Base-by-base conservation (phyloP, 1,284 basidiomycete genomes). In the Uromyces viciae-fabae region DNA sequence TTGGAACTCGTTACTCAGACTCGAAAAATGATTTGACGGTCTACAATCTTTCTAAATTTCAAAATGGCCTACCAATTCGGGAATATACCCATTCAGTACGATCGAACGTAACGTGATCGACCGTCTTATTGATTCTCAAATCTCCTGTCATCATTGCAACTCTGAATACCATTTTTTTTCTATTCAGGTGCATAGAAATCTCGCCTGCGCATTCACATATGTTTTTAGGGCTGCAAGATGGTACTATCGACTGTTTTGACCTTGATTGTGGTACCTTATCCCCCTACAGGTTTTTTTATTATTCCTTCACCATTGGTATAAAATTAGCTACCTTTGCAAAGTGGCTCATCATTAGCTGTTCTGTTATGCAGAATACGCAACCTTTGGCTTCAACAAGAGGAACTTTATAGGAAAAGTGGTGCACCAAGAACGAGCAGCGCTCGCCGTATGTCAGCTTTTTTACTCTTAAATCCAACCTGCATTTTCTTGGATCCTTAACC, bases 121-220 rank as follows among this genome's bases (percentile, higher is more conserved):
- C 60, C 49, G 46, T 75, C 19, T 28, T 28, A 82, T 83, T 81
- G 31, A 31, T 76, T 76, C 52, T n/a, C 28, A 83, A 22, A 79
- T 85, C 31, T 83, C 82, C 8, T 83, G 83, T 14, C 82, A 85
- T 68, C 82, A 80, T 19, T 58, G 56, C 56, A 58, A 46, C 54
- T 42, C 8, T 46, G 42, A 40, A 25, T 25, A 68, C 28, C 14
- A n/a, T n/a, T 25, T 66, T 66, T 15, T 66, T 66, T 11, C 28
- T 25, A 19, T 58, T n/a, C 82, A 91, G 91, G 82, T 90, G 88
- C 64, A 83, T 92, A 72, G 88, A 89, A 19, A 84, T 91, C n/a
- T 92, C 91, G 0, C 90, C 92, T 0, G 90, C 89, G n/a, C 92
- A 93, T 85, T 89, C 90, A 11, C 92, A 93, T 87, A 90, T 94